Evolutionary conservation across 2,329 filamentous ascomycete genomes (phyloP).

Genomic region (Trichoderma koningii): DNA sequence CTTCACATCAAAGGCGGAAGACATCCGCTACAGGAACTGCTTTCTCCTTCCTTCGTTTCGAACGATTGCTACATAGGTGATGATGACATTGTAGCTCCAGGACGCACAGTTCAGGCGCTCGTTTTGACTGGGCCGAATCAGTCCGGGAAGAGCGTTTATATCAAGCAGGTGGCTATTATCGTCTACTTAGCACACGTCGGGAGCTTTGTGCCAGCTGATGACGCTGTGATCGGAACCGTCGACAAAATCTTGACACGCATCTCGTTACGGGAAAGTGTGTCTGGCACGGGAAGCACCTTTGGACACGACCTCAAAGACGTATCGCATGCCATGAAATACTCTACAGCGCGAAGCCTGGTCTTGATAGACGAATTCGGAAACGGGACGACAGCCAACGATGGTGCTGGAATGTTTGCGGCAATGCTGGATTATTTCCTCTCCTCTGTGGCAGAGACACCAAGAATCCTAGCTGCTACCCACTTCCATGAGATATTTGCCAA

Average conservation of each 20-base stretch:
- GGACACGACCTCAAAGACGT: constrained; percentile 85
- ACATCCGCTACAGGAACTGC: constrained; percentile 84
- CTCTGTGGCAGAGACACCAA: constrained; percentile 51
- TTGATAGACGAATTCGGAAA: constrained; percentile 92
- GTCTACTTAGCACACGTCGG: constrained; percentile 92
- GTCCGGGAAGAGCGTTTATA: constrained; percentile 93
- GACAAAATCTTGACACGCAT: constrained; percentile 91
- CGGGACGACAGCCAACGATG: constrained; percentile 60
- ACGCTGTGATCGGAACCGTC: constrained; percentile 78
- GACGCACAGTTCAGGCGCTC: constrained; percentile 58
- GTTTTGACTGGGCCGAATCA: constrained; percentile 92
- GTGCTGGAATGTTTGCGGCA: constrained; percentile 59
- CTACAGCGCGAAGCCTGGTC: constrained; percentile 75
- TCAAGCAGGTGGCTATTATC: constrained; percentile 90
- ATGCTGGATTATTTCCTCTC: constrained; percentile 59
- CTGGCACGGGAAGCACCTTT: constrained; percentile 62
- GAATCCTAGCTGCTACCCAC: constrained; percentile 63
- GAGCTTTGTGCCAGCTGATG: constrained; percentile 82
- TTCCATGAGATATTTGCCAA: constrained; percentile 73
- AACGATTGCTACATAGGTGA: constrained; percentile 78
- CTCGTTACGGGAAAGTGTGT: constrained; percentile 67
- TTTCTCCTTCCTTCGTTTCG: constrained; percentile 76
- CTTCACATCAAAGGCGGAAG: constrained; percentile 77
- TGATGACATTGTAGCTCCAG: constrained; percentile 16
- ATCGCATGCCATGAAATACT: constrained; percentile 71